Evolutionary conservation across 2,329 filamentous ascomycete genomes (phyloP).

Genomic region (Pseudomassariella vexata): DNA sequence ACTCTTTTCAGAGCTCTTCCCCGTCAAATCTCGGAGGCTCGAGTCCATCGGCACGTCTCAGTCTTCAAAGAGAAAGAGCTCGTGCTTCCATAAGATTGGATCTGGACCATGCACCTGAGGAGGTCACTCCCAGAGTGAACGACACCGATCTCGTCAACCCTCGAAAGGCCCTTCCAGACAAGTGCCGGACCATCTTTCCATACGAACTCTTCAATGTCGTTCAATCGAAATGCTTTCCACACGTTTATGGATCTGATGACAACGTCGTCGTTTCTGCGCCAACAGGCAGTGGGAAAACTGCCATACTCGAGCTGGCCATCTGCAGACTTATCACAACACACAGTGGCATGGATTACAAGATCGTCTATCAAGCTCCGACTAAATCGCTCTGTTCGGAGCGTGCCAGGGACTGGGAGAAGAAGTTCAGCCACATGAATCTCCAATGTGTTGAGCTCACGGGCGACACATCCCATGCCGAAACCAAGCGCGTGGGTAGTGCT

Average conservation of each 20-base stretch:
- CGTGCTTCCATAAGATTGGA: slow-evolving; percentile 9
- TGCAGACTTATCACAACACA: slow-evolving; percentile 60
- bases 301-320: slow-evolving; percentile 74
- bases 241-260: slow-evolving; percentile 60
- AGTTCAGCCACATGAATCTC: slow-evolving; percentile 63
- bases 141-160: slow-evolving; percentile 34
- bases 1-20: slow-evolving; percentile 15
- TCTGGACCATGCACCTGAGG: slow-evolving; percentile 17
- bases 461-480: slow-evolving; percentile 64
- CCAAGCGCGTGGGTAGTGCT: slow-evolving; percentile 64
- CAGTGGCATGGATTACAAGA: slow-evolving; percentile 61
- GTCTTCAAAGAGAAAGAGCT: slow-evolving; percentile 10
- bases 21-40: slow-evolving; percentile 16
- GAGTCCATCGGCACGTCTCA: slow-evolving; percentile 21
- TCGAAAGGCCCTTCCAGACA: slow-evolving; percentile 57
- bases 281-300: slow-evolving; percentile 83
- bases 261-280: slow-evolving; percentile 78
- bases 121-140: slow-evolving; percentile 28
- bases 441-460: slow-evolving; percentile 75
- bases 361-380: slow-evolving; percentile 79
- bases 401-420: slow-evolving; percentile 69
- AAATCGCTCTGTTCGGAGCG: slow-evolving; percentile 78
- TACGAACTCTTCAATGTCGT: slow-evolving; percentile 76
- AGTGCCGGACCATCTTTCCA: slow-evolving; percentile 62
- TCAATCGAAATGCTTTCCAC: slow-evolving; percentile 71